A percentile compares a stretch with the other conserved stretches of the same genome.
These are phyloP conservation scores for Suillus spraguei DNA, from an alignment of 768 basidiomycete species.

Conservation along the genomic window DNA sequence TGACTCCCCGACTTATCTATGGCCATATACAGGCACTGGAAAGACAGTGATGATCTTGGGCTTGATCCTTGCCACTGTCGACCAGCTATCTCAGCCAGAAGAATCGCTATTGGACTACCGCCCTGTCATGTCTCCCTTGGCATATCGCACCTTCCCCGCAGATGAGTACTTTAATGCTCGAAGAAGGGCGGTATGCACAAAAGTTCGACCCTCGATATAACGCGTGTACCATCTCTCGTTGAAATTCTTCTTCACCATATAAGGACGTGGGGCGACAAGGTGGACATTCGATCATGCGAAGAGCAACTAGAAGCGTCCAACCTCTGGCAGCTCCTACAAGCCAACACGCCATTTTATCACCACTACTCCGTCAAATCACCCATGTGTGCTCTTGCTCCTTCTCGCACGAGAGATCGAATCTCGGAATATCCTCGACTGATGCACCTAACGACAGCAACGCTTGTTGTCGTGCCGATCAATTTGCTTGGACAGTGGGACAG, in stretches of 20 bases:
- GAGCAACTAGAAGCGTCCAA: constrained; percentile 35
- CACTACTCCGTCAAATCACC: constrained; percentile 46
- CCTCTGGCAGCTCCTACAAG: constrained; percentile 38
- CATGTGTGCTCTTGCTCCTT: constrained; percentile 31
- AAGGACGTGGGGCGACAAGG: constrained; percentile 21
- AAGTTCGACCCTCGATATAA: constrained; percentile 17
- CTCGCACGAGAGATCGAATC: constrained; percentile 29
- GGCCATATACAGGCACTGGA: constrained; percentile 61
- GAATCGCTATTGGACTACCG: constrained; percentile 53
- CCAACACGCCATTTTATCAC: constrained; percentile 69
- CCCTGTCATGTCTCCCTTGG: constrained; percentile 64
- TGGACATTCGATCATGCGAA: constrained; percentile 28
- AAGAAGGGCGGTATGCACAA: constrained; percentile 31
- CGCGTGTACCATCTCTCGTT: constrained; percentile 59
- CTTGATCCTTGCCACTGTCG: constrained; percentile 63
- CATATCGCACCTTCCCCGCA: constrained; percentile 63
- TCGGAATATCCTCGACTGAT: constrained; percentile 47
- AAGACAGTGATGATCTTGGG: constrained; percentile 82
- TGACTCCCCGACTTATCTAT: constrained; percentile 4
- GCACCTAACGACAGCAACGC: constrained; percentile 73
- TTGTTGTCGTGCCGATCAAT: constrained; percentile 78
- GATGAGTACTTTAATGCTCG: constrained; percentile 48
- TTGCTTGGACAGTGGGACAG: constrained; percentile 78
- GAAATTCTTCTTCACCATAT: constrained; percentile 63
- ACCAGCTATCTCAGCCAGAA: constrained; percentile 66